Evolutionary conservation across 805 yeast species (phyloP).

Genomic region (Starmerella sp.): DNA sequence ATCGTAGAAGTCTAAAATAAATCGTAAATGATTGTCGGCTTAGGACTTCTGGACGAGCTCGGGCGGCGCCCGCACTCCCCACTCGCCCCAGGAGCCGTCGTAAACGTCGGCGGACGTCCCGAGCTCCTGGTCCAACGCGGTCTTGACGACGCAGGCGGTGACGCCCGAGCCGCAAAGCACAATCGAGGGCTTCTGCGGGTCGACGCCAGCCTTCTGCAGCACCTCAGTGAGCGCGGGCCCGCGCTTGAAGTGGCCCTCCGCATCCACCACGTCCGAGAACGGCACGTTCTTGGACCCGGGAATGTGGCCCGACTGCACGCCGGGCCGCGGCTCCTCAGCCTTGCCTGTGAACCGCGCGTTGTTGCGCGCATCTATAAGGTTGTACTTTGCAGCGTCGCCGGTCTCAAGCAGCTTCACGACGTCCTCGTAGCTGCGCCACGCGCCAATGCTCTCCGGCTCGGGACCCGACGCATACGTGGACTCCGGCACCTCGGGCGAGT

Average conservation of each 20-base stretch:
- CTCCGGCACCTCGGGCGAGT: constrained; percentile 14
- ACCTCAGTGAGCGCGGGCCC: constrained; percentile 37
- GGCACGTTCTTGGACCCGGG: constrained; percentile 74
- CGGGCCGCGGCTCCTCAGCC: constrained; percentile 83
- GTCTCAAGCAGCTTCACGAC: constrained; percentile 45
- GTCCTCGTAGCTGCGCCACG: constrained; percentile 46
- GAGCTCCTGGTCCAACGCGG: constrained; percentile 52
- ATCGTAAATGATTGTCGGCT: too few species aligned
- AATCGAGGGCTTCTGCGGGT: constrained; percentile 50
- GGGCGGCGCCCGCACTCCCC: constrained; percentile 63
- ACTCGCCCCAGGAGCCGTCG: constrained; percentile 63
- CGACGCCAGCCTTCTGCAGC: constrained; percentile 36
- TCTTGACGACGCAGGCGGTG: constrained; percentile 75
- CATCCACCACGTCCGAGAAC: constrained; percentile 47
- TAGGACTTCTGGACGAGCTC: constrained; percentile 29
- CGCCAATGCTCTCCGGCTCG: constrained; percentile 1
- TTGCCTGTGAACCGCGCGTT: constrained; percentile 61
- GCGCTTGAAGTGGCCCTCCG: constrained; percentile 38
- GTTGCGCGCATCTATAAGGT: constrained; percentile 75
- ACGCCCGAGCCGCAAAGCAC: constrained; percentile 96
- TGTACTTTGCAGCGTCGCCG: constrained; percentile 33
- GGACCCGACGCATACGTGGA: constrained; percentile 24
- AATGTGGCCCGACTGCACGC: constrained; percentile 78
- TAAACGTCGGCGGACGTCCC: constrained; percentile 43
- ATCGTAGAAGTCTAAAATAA: too few species aligned